Base-by-base conservation (phyloP, 768 basidiomycete genomes). In the Kwoniella sp. region DNA sequence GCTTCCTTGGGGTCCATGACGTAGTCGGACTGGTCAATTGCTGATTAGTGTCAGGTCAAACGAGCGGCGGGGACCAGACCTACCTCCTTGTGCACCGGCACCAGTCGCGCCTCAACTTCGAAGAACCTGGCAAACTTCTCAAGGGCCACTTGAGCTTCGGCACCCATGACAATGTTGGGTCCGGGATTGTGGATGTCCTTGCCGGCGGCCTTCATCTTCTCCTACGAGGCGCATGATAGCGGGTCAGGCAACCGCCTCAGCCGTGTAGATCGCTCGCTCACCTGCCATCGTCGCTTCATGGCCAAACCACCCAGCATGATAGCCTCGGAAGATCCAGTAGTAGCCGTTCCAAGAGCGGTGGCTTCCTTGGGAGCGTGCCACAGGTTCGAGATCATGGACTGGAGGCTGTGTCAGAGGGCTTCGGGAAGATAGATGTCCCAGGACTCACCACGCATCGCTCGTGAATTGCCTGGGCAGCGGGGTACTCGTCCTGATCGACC, bases 251-350 rank as follows among this genome's bases (percentile, higher is more conserved):
- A n/a, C n/a, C n/a, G n/a, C n/a, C n/a, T n/a, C n/a, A n/a, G n/a
- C n/a, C n/a, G 65, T n/a, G n/a, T n/a, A n/a, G n/a, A n/a, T n/a
- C n/a, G n/a, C n/a, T n/a, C n/a, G n/a, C n/a, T n/a, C n/a, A n/a
- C 72, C 65, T 86, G 84, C 84, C 84, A 86, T 49, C 79, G 70
- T 61, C 82, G 80, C 75, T 86, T 86, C 79, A 86, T 80, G 29
- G 84, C 84, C 12, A 86, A 76, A 32, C 84, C 85, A 7, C 83
- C 84, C 14, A 86, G 82, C 69, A 83, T 82, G 65, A 85, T 85
- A 3, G 84, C 84, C 71, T 86, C 84, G 17, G 81, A 83, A 4
- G 80, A 82, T 8, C 85, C 85, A 1, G 84, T 85, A 4, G 84
- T 85, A 4, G 84, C 84, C 0, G 84, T 84, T 0, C 84, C 84